These are phyloP conservation scores for Russula earlei DNA, from an alignment of 768 basidiomycete genomes.

Conservation along the genomic window DNA sequence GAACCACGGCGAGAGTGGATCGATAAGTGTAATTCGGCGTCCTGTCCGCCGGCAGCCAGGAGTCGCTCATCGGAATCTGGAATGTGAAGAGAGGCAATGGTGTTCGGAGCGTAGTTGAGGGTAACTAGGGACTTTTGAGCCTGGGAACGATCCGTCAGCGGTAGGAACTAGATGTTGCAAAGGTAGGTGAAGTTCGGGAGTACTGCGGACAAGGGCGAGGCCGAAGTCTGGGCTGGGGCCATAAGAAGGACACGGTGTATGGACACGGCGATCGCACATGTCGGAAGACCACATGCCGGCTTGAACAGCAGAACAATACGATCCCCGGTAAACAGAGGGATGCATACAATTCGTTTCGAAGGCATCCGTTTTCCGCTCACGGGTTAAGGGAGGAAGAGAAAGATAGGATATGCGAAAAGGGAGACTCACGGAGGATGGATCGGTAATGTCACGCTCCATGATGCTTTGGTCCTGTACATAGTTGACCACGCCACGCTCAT, in stretches of 20 bases:
- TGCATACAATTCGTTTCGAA: no score
- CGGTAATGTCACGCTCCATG: constrained; percentile 49
- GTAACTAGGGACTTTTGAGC: constrained; percentile 40
- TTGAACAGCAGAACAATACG: background rate
- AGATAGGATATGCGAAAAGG: background rate
- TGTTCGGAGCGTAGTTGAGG: constrained; percentile 53
- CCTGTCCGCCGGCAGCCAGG: constrained; percentile 70
- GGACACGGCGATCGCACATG: no score
- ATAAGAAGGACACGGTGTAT: background rate
- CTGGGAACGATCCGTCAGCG: constrained; percentile 14
- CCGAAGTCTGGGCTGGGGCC: background rate
- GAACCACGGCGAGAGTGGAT: constrained; percentile 28
- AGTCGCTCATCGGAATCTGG: constrained; percentile 45
- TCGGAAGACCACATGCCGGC: no score
- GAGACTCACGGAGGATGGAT: constrained; percentile 37
- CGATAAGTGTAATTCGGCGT: constrained; percentile 62
- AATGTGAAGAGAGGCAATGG: constrained; percentile 47
- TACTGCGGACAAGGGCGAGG: background rate
- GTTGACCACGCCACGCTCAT: constrained; percentile 53
- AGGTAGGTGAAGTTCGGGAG: background rate
- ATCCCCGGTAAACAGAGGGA: background rate
- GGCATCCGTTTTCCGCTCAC: background rate
- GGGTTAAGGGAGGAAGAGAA: no score
- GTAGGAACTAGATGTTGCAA: background rate
- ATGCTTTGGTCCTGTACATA: constrained; percentile 47